Conservation (phyloP, 208 protist species). For the Trypanosoma vivax region DNA sequence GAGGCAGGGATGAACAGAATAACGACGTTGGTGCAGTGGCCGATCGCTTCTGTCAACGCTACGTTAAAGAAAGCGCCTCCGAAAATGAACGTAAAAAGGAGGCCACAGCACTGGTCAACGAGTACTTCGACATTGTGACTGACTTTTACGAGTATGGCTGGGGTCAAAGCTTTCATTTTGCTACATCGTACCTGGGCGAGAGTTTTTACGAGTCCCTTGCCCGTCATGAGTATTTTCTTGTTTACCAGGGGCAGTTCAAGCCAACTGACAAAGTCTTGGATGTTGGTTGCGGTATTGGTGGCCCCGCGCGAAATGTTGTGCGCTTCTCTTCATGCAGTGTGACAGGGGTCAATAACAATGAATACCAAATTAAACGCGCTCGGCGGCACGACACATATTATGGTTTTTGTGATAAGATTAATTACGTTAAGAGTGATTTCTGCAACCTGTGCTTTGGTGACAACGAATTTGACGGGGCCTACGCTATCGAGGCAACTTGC, state of each 20-base stretch:
- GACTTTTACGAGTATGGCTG: slow-evolving; percentile 97
- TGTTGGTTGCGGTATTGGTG: slow-evolving; percentile 95
- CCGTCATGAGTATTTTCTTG: slow-evolving; percentile 95
- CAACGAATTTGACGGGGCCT: slow-evolving; percentile 91
- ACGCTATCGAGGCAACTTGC: slow-evolving; percentile 96
- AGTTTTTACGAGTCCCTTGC: slow-evolving; percentile 88
- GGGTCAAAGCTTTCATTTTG: slow-evolving; percentile 96
- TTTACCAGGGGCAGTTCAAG: slow-evolving; percentile 75
- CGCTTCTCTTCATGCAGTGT: slow-evolving; percentile 92
- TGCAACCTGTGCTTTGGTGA: slow-evolving; percentile 87
- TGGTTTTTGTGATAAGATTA: slow-evolving; percentile 68
- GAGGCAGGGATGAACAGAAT: slow-evolving; percentile 39
- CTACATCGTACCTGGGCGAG: slow-evolving; percentile 75
- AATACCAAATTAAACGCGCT: slow-evolving; percentile 92
- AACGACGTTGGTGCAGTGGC: slow-evolving; percentile 55
- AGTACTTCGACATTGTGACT: slow-evolving; percentile 96
- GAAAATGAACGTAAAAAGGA: slow-evolving; percentile 59
- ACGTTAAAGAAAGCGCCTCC: slow-evolving; percentile 48
- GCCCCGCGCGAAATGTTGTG: slow-evolving; percentile 92
- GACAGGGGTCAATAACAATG: slow-evolving; percentile 96
- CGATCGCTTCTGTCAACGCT: slow-evolving; percentile 76
- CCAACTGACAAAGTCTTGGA: slow-evolving; percentile 82
- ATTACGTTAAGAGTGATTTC: slow-evolving; percentile 92
- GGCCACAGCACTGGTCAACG: slow-evolving; percentile 86
- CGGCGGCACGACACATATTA: slow-evolving; percentile 61